These are phyloP conservation scores for Solanum hybrid DNA, from an alignment of 305 asterid species.

Conservation along the genomic window DNA sequence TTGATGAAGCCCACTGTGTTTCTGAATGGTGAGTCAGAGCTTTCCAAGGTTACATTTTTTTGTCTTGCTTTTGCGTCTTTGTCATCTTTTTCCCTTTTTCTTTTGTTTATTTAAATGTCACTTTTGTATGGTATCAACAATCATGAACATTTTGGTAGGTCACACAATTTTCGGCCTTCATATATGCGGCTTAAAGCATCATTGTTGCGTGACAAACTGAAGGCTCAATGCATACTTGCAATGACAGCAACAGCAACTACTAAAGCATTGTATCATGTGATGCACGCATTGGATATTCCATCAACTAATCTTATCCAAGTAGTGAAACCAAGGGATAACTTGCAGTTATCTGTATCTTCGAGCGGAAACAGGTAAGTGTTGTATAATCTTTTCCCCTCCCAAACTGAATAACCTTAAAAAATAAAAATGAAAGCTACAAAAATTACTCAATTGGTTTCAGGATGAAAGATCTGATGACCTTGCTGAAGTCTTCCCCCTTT, in stretches of 20 bases:
- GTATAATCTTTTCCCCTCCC: constrained; percentile 1
- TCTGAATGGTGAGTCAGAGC: constrained; percentile 82
- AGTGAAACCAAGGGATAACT: constrained; percentile 71
- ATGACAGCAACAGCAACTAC: constrained; percentile 97
- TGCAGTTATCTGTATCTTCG: constrained; percentile 67
- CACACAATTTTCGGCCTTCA: constrained; percentile 97
- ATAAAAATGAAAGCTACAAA: neutral
- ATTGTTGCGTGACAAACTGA: constrained; percentile 49
- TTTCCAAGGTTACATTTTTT: neutral
- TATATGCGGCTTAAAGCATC: constrained; percentile 98
- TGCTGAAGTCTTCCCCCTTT: constrained; percentile 69
- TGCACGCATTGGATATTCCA: constrained; percentile 82
- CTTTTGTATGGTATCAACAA: neutral
- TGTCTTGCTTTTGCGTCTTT: constrained; percentile 4
- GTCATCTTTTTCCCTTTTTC: neutral
- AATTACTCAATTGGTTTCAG: constrained; percentile 28
- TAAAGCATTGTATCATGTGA: constrained; percentile 58
- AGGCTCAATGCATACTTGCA: constrained; percentile 86
- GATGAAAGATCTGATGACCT: constrained; percentile 62
- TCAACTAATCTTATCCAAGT: constrained; percentile 53
- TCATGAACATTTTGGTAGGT: constrained; percentile 50
- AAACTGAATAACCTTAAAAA: neutral
- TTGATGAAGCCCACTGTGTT: constrained; percentile 98
- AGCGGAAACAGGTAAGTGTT: constrained; percentile 52
- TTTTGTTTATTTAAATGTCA: neutral